These are phyloP conservation scores for Biscogniauxia marginata DNA, from an alignment of 2,329 filamentous ascomycete species.

Conservation along the genomic window DNA sequence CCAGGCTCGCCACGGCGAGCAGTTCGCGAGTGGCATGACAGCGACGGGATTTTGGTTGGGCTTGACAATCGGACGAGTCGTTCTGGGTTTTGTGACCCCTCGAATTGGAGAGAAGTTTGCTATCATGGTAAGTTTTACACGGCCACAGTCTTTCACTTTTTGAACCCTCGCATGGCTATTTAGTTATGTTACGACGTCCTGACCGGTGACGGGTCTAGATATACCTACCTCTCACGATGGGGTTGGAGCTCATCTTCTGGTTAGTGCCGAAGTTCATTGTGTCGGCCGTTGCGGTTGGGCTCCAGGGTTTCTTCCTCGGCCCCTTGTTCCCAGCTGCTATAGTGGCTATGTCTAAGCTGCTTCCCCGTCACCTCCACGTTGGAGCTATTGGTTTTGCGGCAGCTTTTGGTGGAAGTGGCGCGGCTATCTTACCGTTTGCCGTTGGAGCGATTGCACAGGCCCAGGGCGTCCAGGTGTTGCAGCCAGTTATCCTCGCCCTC, in stretches of 20 bases:
- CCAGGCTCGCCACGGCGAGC: slow-evolving; percentile 63
- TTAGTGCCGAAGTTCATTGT: slow-evolving; percentile 76
- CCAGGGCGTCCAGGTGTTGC: slow-evolving; percentile 54
- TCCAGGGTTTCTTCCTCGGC: slow-evolving; percentile 78
- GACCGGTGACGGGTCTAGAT: slow-evolving; percentile 29
- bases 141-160: not conserved
- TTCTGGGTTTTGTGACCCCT: slow-evolving; percentile 73
- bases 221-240: slow-evolving; percentile 66
- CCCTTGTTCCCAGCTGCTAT: slow-evolving; percentile 74
- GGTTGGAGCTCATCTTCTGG: slow-evolving; percentile 73
- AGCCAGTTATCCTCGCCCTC: slow-evolving; percentile 55
- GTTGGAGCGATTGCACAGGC: slow-evolving; percentile 64
- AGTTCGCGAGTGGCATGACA: slow-evolving; percentile 71
- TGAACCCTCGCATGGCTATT: not conserved
- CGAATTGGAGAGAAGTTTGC: slow-evolving; percentile 67
- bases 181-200: slow-evolving; percentile 6
- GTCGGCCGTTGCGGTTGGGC: slow-evolving; percentile 66
- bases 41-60: slow-evolving; percentile 82
- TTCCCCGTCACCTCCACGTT: slow-evolving; percentile 74
- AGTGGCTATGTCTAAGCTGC: slow-evolving; percentile 64
- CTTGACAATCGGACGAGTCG: slow-evolving; percentile 67
- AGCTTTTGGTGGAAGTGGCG: slow-evolving; percentile 72
- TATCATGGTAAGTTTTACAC: slow-evolving; percentile 39
- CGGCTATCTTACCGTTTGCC: slow-evolving; percentile 63
- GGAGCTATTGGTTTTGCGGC: slow-evolving; percentile 74